Percentiles rank a stretch among this genome's conserved stretches.
These are phyloP conservation scores for Striga asiatica DNA, from an alignment of 257 asterid genomes.

Conservation along the genomic window DNA sequence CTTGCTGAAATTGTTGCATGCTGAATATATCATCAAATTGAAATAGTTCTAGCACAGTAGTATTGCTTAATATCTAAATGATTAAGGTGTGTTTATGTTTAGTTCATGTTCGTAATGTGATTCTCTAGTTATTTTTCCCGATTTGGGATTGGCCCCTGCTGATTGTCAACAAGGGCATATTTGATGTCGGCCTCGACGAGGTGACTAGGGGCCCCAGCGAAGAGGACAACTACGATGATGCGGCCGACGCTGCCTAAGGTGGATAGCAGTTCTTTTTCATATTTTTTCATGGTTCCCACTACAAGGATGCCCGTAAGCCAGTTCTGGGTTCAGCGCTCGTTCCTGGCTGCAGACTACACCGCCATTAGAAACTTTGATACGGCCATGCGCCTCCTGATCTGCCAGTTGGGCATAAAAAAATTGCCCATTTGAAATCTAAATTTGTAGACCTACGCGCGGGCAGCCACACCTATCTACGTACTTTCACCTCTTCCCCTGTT, in stretches of 20 bases:
- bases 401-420: constrained; percentile 64
- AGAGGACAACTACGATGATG: constrained; percentile 41
- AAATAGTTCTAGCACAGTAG: too few species aligned
- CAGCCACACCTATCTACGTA: constrained; percentile 64
- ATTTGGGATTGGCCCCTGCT: constrained; percentile 88
- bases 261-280: constrained; percentile 32
- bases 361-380: constrained; percentile 87
- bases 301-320: constrained; percentile 87
- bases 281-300: constrained; percentile 52
- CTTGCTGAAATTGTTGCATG: too few species aligned
- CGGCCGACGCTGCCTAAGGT: constrained; percentile 44
- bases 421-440: constrained; percentile 52
- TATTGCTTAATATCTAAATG: too few species aligned
- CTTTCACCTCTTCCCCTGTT: constrained; percentile 64
- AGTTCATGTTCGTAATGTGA: too few species aligned
- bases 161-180: constrained; percentile 67
- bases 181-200: constrained; percentile 58
- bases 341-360: constrained; percentile 84
- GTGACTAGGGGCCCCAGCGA: constrained; percentile 25
- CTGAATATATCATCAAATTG: too few species aligned
- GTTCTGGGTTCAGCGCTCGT: constrained; percentile 77
- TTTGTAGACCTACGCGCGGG: constrained; percentile 65
- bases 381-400: constrained; percentile 68
- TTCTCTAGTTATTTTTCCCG: too few species aligned
- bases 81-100: too few species aligned